Evolutionary conservation across 805 yeast species (phyloP).

Genomic region (Scheffersomyces stipitis): DNA sequence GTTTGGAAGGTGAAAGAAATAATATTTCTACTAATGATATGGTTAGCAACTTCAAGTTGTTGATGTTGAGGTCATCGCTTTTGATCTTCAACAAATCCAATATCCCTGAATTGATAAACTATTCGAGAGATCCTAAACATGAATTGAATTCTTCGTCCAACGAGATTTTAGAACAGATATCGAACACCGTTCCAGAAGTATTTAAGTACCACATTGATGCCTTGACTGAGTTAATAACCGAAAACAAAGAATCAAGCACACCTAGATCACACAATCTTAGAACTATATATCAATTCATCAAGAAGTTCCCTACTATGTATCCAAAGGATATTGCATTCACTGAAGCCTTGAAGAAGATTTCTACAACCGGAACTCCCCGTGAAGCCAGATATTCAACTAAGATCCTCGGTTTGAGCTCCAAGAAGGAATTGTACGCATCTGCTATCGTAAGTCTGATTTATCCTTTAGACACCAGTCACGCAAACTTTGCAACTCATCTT

Average conservation of each 20-base stretch:
- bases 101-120: conserved; percentile 51
- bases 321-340: conserved; percentile 46
- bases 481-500: conserved; percentile 53
- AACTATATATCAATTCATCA: conserved; percentile 59
- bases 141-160: conserved; percentile 41
- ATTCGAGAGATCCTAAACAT: conserved; percentile 34
- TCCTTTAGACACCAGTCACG: conserved; percentile 46
- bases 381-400: conserved; percentile 69
- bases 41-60: conserved; percentile 51
- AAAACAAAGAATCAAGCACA: conserved; percentile 10
- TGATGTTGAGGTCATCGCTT: conserved; percentile 62
- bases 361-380: conserved; percentile 51
- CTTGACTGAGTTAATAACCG: conserved; percentile 40
- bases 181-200: conserved; percentile 60
- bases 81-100: conserved; percentile 66
- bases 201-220: conserved; percentile 58
- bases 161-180: conserved; percentile 57
- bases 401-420: conserved; percentile 49
- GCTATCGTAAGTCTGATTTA: conserved; percentile 43
- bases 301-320: conserved; percentile 48
- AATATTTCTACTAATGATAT: conserved; percentile 48
- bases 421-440: conserved; percentile 39
- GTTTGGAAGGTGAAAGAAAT: conserved; percentile 24
- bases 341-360: conserved; percentile 45
- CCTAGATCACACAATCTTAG: conserved; percentile 46